Conservation (phyloP, 768 basidiomycete genomes). For the Hebeloma cylindrosporum region DNA sequence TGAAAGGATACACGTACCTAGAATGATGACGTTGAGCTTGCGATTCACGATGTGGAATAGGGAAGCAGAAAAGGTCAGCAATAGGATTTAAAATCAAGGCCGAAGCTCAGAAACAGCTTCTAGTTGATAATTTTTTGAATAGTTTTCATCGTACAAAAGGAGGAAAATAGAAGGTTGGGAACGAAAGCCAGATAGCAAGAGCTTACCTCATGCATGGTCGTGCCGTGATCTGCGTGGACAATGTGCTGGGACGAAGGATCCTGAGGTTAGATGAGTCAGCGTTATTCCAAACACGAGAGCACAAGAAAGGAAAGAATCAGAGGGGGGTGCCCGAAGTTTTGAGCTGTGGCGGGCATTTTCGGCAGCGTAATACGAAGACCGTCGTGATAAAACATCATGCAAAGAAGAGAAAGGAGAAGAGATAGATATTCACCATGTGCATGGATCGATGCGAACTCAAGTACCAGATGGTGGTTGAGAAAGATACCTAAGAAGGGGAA, state of each 20-base stretch:
- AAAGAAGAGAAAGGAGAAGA: constrained; percentile 5
- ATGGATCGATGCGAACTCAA: too few relatives aligned
- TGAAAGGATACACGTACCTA: constrained; percentile 11
- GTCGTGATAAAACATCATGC: constrained; percentile 85
- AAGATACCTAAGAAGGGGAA: too few relatives aligned
- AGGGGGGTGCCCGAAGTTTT: constrained; percentile 76
- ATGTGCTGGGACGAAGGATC: neutral
- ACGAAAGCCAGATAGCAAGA: neutral
- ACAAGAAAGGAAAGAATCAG: constrained; percentile 45
- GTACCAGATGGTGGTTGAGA: too few relatives aligned
- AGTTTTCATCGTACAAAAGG: constrained; percentile 40
- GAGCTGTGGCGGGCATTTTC: constrained; percentile 96
- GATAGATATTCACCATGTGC: neutral
- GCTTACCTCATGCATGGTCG: neutral
- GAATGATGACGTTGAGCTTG: neutral
- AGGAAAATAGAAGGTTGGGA: neutral
- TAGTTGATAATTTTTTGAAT: constrained; percentile 69
- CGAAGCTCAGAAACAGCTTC: constrained; percentile 85
- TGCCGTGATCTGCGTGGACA: neutral
- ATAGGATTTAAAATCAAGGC: constrained; percentile 50
- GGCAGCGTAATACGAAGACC: constrained; percentile 87
- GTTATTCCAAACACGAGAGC: constrained; percentile 9
- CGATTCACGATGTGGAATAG: neutral
- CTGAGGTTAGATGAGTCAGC: constrained; percentile 14
- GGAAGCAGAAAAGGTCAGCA: constrained; percentile 17